phyloP scores from a whole-genome alignment of 257 asterid genomes.

The Handroanthus guayacan region DNA sequence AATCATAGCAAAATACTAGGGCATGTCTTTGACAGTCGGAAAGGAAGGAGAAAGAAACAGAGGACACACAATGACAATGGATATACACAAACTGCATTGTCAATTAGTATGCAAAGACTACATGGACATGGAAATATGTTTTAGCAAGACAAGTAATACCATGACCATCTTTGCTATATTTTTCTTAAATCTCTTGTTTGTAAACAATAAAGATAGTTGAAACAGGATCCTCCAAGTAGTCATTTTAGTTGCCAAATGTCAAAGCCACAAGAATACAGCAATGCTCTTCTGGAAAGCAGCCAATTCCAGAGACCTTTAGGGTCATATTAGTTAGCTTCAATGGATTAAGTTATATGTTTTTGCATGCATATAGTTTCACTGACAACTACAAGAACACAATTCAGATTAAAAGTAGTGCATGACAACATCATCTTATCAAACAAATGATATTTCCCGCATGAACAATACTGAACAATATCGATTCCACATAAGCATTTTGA shows the following conservation, averaged over 20 bases:
- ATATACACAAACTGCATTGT: neutral
- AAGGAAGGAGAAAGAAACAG: neutral
- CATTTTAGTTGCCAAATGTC: slow-evolving; percentile 3
- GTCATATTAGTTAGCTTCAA: neutral
- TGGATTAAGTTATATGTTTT: neutral
- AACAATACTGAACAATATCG: neutral
- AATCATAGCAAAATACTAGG: neutral
- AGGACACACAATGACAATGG: neutral
- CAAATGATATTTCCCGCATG: neutral
- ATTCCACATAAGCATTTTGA: neutral
- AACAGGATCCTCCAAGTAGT: neutral
- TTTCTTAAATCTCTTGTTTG: slow-evolving; percentile 1
- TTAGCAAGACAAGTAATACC: neutral
- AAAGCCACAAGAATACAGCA: slow-evolving; percentile 2
- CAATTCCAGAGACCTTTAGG: neutral
- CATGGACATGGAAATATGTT: neutral
- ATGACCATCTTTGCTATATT: neutral
- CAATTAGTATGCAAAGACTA: neutral
- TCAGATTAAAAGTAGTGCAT: neutral
- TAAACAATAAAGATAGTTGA: neutral
- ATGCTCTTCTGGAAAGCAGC: neutral
- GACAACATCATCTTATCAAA: neutral
- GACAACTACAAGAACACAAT: neutral
- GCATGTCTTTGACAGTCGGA: neutral
- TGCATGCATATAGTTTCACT: neutral